These are phyloP conservation scores for Byssochlamys sp. DNA, from an alignment of 2,329 filamentous ascomycete species.

Conservation along the genomic window DNA sequence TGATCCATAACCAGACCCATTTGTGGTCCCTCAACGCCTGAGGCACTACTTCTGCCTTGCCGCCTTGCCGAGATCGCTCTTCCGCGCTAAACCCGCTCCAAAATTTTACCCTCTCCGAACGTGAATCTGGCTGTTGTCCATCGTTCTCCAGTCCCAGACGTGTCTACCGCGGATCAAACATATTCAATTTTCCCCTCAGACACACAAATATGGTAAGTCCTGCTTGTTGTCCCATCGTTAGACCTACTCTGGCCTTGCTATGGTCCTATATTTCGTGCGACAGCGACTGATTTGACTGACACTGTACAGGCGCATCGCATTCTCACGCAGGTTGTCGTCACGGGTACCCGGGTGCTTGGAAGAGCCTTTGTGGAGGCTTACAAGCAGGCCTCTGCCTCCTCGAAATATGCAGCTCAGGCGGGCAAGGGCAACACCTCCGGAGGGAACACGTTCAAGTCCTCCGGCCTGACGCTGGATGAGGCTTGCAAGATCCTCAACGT, in stretches of 20 bases:
- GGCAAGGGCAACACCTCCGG: constrained; percentile 47
- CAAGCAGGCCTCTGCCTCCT: constrained; percentile 82
- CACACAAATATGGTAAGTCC: background rate
- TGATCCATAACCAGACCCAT: background rate
- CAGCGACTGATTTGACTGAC: constrained; percentile 1
- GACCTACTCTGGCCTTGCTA: constrained; percentile 1
- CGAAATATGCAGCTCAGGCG: constrained; percentile 67
- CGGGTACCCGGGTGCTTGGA: constrained; percentile 81
- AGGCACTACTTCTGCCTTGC: background rate
- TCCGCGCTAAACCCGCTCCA: constrained; percentile 6
- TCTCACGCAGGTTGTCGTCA: constrained; percentile 84
- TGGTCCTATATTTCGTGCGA: background rate
- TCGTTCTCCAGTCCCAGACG: background rate
- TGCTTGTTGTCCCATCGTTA: background rate
- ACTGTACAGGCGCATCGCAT: constrained; percentile 72
- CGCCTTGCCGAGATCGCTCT: constrained; percentile 1
- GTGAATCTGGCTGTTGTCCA: background rate
- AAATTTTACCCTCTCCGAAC: constrained; percentile 6
- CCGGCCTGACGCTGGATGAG: constrained; percentile 84
- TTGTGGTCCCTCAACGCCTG: background rate
- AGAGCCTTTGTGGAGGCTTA: constrained; percentile 90
- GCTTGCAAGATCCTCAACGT: constrained; percentile 96
- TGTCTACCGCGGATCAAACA: background rate
- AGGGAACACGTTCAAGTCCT: constrained; percentile 49
- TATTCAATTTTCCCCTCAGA: background rate